Conservation (phyloP, 306 rosid genomes). For the Medicago arabica region DNA sequence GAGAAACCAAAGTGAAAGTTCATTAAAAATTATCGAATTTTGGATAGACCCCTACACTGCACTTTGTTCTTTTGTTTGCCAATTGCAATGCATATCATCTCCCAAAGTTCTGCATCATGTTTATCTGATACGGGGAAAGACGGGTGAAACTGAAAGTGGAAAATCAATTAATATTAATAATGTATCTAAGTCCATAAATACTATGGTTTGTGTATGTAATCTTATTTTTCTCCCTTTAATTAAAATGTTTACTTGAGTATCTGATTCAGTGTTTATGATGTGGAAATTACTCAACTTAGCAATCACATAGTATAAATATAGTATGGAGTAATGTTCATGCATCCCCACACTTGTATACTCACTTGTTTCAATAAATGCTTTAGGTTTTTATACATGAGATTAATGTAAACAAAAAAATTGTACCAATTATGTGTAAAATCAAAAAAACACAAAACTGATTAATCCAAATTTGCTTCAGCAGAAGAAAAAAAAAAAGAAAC, state of each 20-base stretch:
- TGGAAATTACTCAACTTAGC: not conserved
- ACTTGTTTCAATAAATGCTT: not conserved
- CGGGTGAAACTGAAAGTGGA: not conserved
- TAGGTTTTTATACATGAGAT: not conserved
- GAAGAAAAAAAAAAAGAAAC: not conserved
- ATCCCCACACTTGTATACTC: not conserved
- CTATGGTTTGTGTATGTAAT: not conserved
- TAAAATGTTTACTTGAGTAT: not conserved
- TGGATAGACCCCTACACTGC: too few species aligned
- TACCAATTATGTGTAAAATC: not conserved
- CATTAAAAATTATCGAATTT: too few species aligned
- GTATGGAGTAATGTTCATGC: not conserved
- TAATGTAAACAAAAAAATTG: not conserved
- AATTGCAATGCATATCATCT: conserved; percentile 28
- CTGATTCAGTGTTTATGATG: not conserved
- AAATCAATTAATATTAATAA: not conserved
- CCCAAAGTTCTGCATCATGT: conserved; percentile 3
- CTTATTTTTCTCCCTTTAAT: not conserved
- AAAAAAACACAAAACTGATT: not conserved
- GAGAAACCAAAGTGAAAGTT: too few species aligned
- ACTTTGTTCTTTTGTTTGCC: conserved; percentile 15
- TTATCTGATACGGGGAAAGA: not conserved
- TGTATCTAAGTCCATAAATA: not conserved
- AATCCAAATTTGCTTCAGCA: not conserved
- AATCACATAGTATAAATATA: not conserved